Evolutionary conservation across 345 rosid genomes (phyloP).

Genomic region (Lepidium africanum): DNA sequence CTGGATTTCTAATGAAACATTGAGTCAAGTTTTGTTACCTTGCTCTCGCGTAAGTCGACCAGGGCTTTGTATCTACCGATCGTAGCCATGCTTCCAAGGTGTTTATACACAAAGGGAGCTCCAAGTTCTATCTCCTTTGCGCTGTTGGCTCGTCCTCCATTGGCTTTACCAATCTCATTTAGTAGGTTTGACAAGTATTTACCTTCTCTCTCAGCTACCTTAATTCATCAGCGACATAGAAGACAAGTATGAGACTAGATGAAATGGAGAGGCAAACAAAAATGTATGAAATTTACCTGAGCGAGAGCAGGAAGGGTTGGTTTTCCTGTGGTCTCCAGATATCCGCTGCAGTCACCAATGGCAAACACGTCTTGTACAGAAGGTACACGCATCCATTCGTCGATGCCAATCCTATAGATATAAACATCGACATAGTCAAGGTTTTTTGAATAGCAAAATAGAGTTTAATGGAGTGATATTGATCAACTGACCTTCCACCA

Average conservation of each 20-base stretch:
- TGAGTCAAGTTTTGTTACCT: conserved; percentile 37
- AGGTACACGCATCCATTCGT: conserved; percentile 88
- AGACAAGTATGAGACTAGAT: background rate
- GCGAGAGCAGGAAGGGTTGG: conserved; percentile 94
- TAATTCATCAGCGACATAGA: background rate
- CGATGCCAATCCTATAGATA: conserved; percentile 63
- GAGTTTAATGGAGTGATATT: background rate
- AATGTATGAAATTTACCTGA: conserved; percentile 38
- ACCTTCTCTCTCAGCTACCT: conserved; percentile 98
- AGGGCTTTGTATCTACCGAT: conserved; percentile 89
- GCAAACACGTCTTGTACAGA: conserved; percentile 72
- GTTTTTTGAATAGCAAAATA: background rate
- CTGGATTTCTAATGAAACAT: background rate
- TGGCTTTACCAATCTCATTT: conserved; percentile 56
- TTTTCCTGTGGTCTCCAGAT: conserved; percentile 75
- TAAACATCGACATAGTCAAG: background rate
- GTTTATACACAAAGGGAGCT: conserved; percentile 74
- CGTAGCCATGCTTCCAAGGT: conserved; percentile 96
- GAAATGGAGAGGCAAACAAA: background rate
- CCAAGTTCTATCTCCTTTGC: conserved; percentile 54
- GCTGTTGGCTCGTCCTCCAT: conserved; percentile 69
- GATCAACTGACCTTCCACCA: conserved; percentile 65
- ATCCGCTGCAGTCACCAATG: conserved; percentile 95
- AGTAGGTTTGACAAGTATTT: conserved; percentile 58
- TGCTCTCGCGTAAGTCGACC: conserved; percentile 89